Percentiles rank a stretch among this genome's conserved stretches.
Evolutionary conservation across 345 rosid genomes (phyloP).

Genomic region (Iberis pinnata): DNA sequence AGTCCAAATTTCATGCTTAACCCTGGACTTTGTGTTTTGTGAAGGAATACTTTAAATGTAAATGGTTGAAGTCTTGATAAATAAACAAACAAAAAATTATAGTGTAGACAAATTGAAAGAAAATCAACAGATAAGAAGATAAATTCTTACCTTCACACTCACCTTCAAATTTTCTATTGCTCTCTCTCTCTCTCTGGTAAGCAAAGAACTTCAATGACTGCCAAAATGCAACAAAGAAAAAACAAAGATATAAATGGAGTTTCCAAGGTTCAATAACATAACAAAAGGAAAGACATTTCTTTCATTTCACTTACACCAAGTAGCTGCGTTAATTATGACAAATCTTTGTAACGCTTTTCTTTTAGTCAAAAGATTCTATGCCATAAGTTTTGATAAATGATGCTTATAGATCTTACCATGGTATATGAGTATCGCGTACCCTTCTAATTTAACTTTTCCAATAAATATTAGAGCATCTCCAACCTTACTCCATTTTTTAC

Average conservation of each 20-base stretch:
- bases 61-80: too few species aligned
- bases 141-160: too few species aligned
- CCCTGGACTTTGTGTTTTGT: too few species aligned
- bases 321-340: conserved; percentile 62
- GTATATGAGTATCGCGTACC: conserved; percentile 65
- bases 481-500: too few species aligned
- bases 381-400: conserved; percentile 46
- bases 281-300: not conserved
- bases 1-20: too few species aligned
- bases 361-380: conserved; percentile 58
- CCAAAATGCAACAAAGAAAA: conserved; percentile 15
- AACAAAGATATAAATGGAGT: not conserved
- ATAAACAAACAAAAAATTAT: too few species aligned
- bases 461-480: conserved; percentile 69
- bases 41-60: too few species aligned
- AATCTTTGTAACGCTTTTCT: conserved; percentile 63
- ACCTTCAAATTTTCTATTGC: conserved; percentile 43
- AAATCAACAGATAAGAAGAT: too few species aligned
- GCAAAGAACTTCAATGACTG: conserved; percentile 78
- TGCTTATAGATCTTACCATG: conserved; percentile 80
- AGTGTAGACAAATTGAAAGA: too few species aligned
- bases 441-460: conserved; percentile 60
- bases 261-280: not conserved
- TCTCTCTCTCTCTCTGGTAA: conserved; percentile 41
- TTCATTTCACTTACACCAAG: conserved; percentile 67